Evolutionary conservation across 2,329 filamentous ascomycete genomes (phyloP).

Genomic region (Rutstroemia sp.): DNA sequence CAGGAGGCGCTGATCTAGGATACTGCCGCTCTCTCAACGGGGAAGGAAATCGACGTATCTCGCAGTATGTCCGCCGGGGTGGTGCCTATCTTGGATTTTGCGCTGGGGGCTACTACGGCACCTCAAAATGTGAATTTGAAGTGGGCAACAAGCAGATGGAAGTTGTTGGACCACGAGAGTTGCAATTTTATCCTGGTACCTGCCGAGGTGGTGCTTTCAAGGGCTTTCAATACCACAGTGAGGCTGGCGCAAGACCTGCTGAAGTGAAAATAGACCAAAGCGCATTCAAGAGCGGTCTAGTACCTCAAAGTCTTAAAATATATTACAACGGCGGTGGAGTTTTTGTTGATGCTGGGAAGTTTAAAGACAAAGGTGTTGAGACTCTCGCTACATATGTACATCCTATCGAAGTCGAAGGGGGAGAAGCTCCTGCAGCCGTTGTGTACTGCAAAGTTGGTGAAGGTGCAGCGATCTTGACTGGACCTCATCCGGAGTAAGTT

Average conservation of each 20-base stretch:
- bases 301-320: constrained; percentile 58
- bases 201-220: constrained; percentile 82
- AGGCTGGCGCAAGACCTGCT: constrained; percentile 71
- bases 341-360: constrained; percentile 70
- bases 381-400: constrained; percentile 76
- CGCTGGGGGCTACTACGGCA: constrained; percentile 89
- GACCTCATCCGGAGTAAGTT: constrained; percentile 83
- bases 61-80: constrained; percentile 76
- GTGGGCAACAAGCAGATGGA: constrained; percentile 74
- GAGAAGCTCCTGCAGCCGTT: constrained; percentile 70
- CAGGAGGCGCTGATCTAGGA: constrained; percentile 86
- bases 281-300: constrained; percentile 43
- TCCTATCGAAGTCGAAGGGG: constrained; percentile 67
- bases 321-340: constrained; percentile 96
- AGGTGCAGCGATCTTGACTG: constrained; percentile 72
- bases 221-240: constrained; percentile 86
- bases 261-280: constrained; percentile 57
- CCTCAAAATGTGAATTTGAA: constrained; percentile 80
- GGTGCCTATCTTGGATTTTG: constrained; percentile 88
- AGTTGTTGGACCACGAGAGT: constrained; percentile 76
- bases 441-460: constrained; percentile 78
- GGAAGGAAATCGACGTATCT: constrained; percentile 75
- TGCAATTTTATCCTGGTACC: constrained; percentile 79
- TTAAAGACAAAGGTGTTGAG: constrained; percentile 60
- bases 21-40: constrained; percentile 88